phyloP scores from a whole-genome alignment of 495 filamentous ascomycete species.

The Talaromyces ruber region DNA sequence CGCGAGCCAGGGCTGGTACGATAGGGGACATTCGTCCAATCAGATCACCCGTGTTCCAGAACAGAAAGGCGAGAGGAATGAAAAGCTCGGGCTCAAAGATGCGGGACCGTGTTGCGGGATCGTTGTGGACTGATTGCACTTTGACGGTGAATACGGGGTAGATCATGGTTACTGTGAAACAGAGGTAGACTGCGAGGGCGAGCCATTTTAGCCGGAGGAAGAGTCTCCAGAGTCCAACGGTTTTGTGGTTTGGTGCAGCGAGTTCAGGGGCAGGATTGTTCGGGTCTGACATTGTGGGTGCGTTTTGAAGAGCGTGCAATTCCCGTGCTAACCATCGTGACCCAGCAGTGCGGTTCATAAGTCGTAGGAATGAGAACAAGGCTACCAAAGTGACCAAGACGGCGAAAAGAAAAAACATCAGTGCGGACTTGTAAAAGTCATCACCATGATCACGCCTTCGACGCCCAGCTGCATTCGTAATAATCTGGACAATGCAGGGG shows the following conservation, averaged over 20 bases:
- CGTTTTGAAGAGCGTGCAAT: not conserved
- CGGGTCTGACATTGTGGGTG: not conserved
- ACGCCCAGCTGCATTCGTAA: constrained; percentile 67
- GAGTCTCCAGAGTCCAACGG: constrained; percentile 56
- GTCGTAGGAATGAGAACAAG: constrained; percentile 48
- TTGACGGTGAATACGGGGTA: constrained; percentile 87
- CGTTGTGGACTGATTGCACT: constrained; percentile 58
- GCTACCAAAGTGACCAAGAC: constrained; percentile 52
- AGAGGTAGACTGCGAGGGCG: constrained; percentile 61
- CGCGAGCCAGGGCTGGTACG: constrained; percentile 49
- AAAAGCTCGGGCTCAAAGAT: constrained; percentile 67
- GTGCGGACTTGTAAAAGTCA: constrained; percentile 58
- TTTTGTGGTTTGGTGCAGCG: constrained; percentile 22
- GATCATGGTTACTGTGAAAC: constrained; percentile 81
- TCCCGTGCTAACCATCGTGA: not conserved
- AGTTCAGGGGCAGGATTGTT: constrained; percentile 2
- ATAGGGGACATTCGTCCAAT: constrained; percentile 63
- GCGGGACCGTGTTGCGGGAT: constrained; percentile 36
- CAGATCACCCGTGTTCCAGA: constrained; percentile 92
- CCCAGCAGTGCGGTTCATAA: constrained; percentile 11
- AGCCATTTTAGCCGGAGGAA: constrained; percentile 68
- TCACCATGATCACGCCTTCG: constrained; percentile 10
- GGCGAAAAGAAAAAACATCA: constrained; percentile 87
- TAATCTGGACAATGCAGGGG: constrained; percentile 75
- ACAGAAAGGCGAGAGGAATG: constrained; percentile 81